Evolutionary conservation across 495 filamentous ascomycete species (phyloP).

Genomic region (Aspergillus nanangensis): DNA sequence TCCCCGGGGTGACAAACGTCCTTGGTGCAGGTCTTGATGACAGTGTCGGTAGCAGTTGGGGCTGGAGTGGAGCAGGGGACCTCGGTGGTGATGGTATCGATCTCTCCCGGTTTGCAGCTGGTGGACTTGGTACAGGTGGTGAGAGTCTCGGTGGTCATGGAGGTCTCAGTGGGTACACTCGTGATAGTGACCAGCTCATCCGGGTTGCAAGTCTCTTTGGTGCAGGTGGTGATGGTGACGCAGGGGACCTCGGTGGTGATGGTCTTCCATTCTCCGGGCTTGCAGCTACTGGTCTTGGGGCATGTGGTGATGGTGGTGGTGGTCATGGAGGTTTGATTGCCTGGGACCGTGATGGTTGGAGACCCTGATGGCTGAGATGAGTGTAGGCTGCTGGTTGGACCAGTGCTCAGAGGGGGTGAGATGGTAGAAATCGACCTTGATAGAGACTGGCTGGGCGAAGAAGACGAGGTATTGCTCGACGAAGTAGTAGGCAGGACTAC

Average conservation of each 20-base stretch:
- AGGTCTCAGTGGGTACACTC: background rate
- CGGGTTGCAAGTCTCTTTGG: no score
- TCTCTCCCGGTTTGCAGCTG: background rate
- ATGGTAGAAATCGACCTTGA: no score
- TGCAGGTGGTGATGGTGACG: background rate
- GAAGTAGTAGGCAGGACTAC: no score
- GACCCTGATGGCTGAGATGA: no score
- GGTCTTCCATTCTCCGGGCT: background rate
- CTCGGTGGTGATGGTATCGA: background rate
- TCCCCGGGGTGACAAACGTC: no score
- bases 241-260: background rate
- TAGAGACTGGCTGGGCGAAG: no score
- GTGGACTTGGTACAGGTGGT: background rate
- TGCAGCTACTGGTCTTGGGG: background rate
- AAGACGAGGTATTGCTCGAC: no score
- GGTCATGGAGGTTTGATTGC: background rate
- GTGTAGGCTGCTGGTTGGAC: no score
- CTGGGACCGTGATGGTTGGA: no score
- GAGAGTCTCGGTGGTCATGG: background rate
- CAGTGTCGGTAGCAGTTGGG: background rate
- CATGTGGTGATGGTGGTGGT: background rate
- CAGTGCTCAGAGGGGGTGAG: no score
- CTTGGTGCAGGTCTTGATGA: background rate
- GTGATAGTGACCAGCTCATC: no score
- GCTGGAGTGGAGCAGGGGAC: background rate